Evolutionary conservation across 2,329 filamentous ascomycete genomes (phyloP).

Genomic region (Fusarium papillatum): DNA sequence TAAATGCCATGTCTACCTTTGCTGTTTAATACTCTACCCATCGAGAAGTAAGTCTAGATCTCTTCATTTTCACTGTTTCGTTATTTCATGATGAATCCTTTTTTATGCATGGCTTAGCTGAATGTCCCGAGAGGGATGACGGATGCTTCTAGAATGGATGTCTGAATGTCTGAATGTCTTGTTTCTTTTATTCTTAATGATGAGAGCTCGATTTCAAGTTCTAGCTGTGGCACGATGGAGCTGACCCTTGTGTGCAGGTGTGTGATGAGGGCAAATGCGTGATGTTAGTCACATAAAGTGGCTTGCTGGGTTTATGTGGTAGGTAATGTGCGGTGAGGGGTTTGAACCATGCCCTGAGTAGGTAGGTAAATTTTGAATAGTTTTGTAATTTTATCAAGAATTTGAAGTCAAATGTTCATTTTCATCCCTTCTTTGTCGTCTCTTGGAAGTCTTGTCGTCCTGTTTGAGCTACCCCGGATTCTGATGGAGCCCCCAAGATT

Average conservation of each 20-base stretch:
- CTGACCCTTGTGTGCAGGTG: conserved; percentile 18
- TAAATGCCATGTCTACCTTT: not conserved
- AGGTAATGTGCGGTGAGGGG: not conserved
- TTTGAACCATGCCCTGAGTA: not conserved
- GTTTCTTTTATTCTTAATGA: not conserved
- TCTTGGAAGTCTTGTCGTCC: not conserved
- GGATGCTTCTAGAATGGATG: conserved; percentile 48
- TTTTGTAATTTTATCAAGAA: not conserved
- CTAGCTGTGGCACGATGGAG: not conserved
- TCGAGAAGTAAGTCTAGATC: conserved; percentile 20
- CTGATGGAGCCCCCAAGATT: not conserved
- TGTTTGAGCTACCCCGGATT: not conserved
- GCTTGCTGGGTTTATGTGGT: not conserved
- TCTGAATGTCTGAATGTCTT: conserved; percentile 48
- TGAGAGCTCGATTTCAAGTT: not conserved
- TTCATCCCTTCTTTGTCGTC: not conserved
- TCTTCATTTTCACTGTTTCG: not conserved
- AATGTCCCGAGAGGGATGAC: conserved; percentile 39
- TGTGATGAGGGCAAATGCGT: not conserved
- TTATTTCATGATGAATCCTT: conserved; percentile 45
- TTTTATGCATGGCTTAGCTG: conserved; percentile 52
- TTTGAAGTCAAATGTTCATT: not conserved
- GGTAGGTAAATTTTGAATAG: not conserved
- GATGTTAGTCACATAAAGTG: not conserved
- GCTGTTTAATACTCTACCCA: not conserved